Base-by-base conservation (phyloP, 73 alveolate genomes). In the Paraurostyla sp. region DNA sequence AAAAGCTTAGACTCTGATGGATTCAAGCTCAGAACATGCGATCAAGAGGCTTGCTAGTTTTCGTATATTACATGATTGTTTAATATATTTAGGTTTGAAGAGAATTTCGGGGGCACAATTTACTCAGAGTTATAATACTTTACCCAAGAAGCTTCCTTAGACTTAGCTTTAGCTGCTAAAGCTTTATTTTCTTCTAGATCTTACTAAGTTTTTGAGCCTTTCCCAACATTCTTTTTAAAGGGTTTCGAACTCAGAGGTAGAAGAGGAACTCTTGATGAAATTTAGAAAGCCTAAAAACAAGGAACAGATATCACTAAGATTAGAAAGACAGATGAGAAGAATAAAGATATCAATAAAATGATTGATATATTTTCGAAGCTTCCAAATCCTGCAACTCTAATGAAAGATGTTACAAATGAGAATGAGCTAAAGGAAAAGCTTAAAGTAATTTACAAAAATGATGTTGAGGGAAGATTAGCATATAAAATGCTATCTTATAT, bases 191-290 rank as follows among this genome's bases (percentile, higher is more conserved):
- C 93, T 0, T 30, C 43, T 27, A 0, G 96, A 50, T 91, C 93
- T 22, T 51, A 62, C 9, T 32, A 45, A 63, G 90, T 89, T 0
- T 71, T 91, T 41, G 96, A 91, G 78, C 96, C 96, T 25, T 91
- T 91, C 52, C 96, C 96, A 6, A 33, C 92, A 0, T 91, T 91
- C 71, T 91, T 91, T 80, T 38, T 91, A 49, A 91, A 85, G 40
- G 54, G 22, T 20, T 58, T 30, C 20, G 92, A 91, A 76, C 60
- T 91, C 20, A 75, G 96, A 76, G 60, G 80, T 6, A 91, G 86
- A 57, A 62, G 92, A 71, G 96, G 96, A 23, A 41, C 71, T 36
- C 54, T 91, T 20, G 92, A 87, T 75, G 29, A 57, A 0, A 86
- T 65, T 33, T 18, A 71, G 54, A 25, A 75, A 84, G 92, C 92